Percentiles rank a stretch among this genome's conserved stretches.
phyloP scores from a whole-genome alignment of 2,329 filamentous ascomycete species.

The Ascochyta rabiei region DNA sequence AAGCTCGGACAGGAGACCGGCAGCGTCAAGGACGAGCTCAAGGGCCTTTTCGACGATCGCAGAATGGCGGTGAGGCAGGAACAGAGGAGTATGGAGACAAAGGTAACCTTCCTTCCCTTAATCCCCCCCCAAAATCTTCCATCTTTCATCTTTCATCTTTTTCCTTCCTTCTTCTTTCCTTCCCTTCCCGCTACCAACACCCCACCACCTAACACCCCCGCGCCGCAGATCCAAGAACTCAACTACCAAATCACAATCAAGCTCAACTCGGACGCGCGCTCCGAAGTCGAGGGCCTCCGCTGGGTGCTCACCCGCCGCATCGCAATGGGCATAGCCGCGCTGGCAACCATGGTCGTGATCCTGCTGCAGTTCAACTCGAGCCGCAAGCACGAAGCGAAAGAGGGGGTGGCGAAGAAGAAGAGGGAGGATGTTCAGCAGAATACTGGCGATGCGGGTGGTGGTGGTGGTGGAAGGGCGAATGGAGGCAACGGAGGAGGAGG shows the following conservation, averaged over 20 bases:
- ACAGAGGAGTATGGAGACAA: slow-evolving; percentile 81
- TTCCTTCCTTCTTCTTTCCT: no score
- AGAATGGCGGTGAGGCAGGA: slow-evolving; percentile 91
- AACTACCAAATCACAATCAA: slow-evolving; percentile 95
- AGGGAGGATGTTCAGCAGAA: no score
- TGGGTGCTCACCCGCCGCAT: slow-evolving; percentile 78
- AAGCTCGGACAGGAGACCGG: slow-evolving; percentile 81
- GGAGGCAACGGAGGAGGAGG: neutral
- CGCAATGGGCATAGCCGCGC: slow-evolving; percentile 56
- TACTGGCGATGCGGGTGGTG: slow-evolving; percentile 24
- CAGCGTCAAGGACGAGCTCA: slow-evolving; percentile 86
- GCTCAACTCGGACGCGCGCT: slow-evolving; percentile 88
- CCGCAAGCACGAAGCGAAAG: slow-evolving; percentile 44
- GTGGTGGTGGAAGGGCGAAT: no score
- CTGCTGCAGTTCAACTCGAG: slow-evolving; percentile 13
- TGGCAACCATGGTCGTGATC: slow-evolving; percentile 14
- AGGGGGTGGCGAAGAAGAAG: slow-evolving; percentile 42
- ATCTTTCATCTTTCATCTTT: no score
- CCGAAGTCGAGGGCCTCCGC: slow-evolving; percentile 86
- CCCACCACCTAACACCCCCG: neutral
- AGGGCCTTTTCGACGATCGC: slow-evolving; percentile 94
- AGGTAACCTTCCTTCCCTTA: slow-evolving; percentile 54
- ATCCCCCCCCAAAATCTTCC: no score
- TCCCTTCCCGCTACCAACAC: no score
- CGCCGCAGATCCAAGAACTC: slow-evolving; percentile 78